Percentiles rank a stretch among this genome's conserved stretches.
phyloP scores from a whole-genome alignment of 2,329 filamentous ascomycete species.

The Lasiodiplodia hormozganensis region DNA sequence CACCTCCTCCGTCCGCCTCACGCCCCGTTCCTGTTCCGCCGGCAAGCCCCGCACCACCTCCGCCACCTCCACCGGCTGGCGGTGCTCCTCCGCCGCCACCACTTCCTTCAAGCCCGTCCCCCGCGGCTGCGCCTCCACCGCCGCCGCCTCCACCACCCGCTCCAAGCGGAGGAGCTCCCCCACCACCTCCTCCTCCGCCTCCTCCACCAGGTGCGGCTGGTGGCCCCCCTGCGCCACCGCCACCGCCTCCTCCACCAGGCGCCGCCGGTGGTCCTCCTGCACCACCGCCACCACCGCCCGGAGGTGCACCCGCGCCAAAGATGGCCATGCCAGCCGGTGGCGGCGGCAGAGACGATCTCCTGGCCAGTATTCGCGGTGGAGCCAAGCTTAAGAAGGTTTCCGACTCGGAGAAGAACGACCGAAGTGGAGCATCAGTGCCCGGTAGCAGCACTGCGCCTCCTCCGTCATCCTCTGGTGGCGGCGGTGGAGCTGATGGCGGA shows the following conservation, averaged over 20 bases:
- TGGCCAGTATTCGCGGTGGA: conserved; percentile 74
- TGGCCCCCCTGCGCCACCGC: conserved; percentile 47
- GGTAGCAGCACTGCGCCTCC: conserved; percentile 49
- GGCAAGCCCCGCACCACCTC: conserved; percentile 36
- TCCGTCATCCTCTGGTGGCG: conserved; percentile 58
- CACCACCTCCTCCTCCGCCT: conserved; percentile 49
- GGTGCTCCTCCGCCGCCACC: conserved; percentile 31
- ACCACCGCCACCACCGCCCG: conserved; percentile 45
- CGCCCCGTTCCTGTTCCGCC: conserved; percentile 46
- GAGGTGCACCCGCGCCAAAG: conserved; percentile 36
- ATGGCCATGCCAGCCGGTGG: conserved; percentile 51
- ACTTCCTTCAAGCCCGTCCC: conserved; percentile 47
- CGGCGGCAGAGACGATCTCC: conserved; percentile 63
- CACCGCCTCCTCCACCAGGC: conserved; percentile 46
- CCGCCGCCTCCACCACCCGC: conserved; percentile 47
- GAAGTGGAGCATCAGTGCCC: conserved; percentile 69
- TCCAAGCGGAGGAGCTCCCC: conserved; percentile 39
- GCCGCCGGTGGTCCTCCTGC: conserved; percentile 41
- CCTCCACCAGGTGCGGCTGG: conserved; percentile 42
- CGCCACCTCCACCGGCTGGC: conserved; percentile 33
- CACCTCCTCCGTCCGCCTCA: conserved; percentile 46
- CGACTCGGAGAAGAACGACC: conserved; percentile 71
- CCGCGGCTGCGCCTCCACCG: conserved; percentile 39
- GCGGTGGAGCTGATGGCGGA: conserved; percentile 41
- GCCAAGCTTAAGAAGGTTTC: conserved; percentile 77